A percentile compares a stretch with the other conserved stretches of the same genome.
These are phyloP conservation scores for Cryphonectria naterciae DNA, from an alignment of 2,329 filamentous ascomycete genomes.

Conservation along the genomic window DNA sequence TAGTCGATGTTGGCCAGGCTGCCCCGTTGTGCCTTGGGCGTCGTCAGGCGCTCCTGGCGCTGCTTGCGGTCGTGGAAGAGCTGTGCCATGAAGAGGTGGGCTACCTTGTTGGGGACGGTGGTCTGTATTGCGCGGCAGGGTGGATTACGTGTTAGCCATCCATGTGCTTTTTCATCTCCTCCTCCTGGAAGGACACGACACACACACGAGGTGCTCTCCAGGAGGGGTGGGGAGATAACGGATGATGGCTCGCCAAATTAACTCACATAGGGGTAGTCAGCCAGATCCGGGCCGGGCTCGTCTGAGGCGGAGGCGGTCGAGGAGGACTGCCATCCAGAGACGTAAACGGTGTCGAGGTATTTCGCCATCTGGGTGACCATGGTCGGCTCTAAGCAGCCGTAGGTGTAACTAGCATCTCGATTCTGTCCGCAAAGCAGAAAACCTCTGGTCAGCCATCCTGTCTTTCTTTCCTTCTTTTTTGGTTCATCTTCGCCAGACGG, in stretches of 20 bases:
- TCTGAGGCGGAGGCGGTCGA: constrained; percentile 94
- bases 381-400: constrained; percentile 95
- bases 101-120: constrained; percentile 97
- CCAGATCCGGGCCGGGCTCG: constrained; percentile 95
- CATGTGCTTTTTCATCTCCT: neutral
- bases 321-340: constrained; percentile 98
- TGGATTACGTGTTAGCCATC: constrained; percentile 41
- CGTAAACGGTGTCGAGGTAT: constrained; percentile 97
- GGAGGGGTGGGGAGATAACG: too few species aligned
- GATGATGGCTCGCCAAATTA: neutral
- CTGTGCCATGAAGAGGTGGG: constrained; percentile 97
- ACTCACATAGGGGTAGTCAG: constrained; percentile 90
- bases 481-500: too few species aligned
- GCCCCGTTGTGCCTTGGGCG: constrained; percentile 71
- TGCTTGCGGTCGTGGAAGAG: constrained; percentile 99
- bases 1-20: constrained; percentile 86
- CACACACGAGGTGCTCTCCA: neutral
- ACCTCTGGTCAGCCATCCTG: neutral
- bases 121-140: constrained; percentile 58
- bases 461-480: too few species aligned
- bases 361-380: constrained; percentile 99
- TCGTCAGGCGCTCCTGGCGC: constrained; percentile 86
- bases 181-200: constrained; percentile 1
- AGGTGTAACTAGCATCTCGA: constrained; percentile 88
- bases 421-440: constrained; percentile 53